Evolutionary conservation across 1,139 yeast genomes (phyloP).

Genomic region (Zygoascus meyerae): DNA sequence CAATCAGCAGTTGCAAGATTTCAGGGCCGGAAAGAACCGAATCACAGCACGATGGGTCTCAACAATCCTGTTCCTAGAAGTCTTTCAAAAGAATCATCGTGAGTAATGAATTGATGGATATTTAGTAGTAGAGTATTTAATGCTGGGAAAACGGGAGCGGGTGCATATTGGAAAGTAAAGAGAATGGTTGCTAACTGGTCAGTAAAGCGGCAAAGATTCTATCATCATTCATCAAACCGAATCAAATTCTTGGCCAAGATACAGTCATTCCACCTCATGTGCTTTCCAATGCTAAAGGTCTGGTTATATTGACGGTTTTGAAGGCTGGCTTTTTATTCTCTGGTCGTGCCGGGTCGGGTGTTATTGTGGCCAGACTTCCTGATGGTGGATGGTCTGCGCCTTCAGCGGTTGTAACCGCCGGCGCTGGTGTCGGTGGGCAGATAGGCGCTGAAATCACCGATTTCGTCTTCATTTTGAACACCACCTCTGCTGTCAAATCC

Average conservation of each 20-base stretch:
- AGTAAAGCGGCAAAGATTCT: conserved; percentile 95
- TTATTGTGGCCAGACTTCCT: conserved; percentile 85
- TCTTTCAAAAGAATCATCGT: conserved; percentile 79
- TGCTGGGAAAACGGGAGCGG: no score
- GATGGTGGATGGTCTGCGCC: conserved; percentile 99
- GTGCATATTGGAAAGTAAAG: no score
- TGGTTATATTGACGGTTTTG: conserved; percentile 86
- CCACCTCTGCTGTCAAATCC: conserved; percentile 82
- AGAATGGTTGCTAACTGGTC: conserved; percentile 8
- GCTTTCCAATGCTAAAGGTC: conserved; percentile 84
- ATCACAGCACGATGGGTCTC: conserved; percentile 48
- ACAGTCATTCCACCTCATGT: conserved; percentile 84
- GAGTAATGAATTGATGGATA: conserved; percentile 39
- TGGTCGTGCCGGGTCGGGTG: conserved; percentile 97
- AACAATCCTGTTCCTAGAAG: conserved; percentile 95
- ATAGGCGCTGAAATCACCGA: conserved; percentile 96
- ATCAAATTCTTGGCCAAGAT: conserved; percentile 86
- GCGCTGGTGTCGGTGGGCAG: conserved; percentile 98
- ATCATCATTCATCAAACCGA: conserved; percentile 89
- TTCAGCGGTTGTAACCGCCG: conserved; percentile 90
- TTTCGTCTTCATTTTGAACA: conserved; percentile 87
- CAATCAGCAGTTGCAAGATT: no score
- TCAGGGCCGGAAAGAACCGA: no score
- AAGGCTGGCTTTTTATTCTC: conserved; percentile 95
- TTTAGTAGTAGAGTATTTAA: no score